Evolutionary conservation across 805 yeast genomes (phyloP).

Genomic region (Brettanomyces custersianus): DNA sequence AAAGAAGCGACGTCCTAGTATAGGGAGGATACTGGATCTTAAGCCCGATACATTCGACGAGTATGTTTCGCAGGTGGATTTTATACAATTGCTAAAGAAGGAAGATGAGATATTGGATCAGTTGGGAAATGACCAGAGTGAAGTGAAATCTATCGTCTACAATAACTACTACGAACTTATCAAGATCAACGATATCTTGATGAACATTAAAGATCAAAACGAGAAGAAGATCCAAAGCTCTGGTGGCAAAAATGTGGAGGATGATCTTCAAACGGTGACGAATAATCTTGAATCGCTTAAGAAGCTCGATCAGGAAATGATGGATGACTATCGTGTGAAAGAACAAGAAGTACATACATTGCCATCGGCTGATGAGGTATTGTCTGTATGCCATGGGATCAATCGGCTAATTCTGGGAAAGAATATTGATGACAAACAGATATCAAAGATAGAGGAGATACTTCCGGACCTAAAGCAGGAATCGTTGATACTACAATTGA

Average conservation of each 20-base stretch:
- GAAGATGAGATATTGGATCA: slow-evolving; percentile 35
- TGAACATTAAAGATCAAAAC: slow-evolving; percentile 22
- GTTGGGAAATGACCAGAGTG: slow-evolving; percentile 45
- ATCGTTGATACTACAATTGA: slow-evolving; percentile 4
- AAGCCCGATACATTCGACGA: slow-evolving; percentile 23
- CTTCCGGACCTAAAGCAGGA: slow-evolving; percentile 2
- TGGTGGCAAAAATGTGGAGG: slow-evolving; percentile 14
- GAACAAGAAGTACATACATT: background rate
- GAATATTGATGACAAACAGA: background rate
- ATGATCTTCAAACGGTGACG: slow-evolving; percentile 18
- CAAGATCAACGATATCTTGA: slow-evolving; percentile 51
- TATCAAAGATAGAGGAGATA: background rate
- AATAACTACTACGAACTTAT: slow-evolving; percentile 70
- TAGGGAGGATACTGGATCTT: slow-evolving; percentile 4
- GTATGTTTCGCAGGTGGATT: slow-evolving; percentile 22
- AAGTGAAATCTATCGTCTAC: slow-evolving; percentile 62
- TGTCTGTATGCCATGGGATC: slow-evolving; percentile 1
- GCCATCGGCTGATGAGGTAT: background rate
- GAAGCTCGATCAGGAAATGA: slow-evolving; percentile 7
- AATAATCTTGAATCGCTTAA: slow-evolving; percentile 7
- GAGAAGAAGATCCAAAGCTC: slow-evolving; percentile 9
- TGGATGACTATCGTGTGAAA: slow-evolving; percentile 3
- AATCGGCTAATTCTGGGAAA: slow-evolving; percentile 2
- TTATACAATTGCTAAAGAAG: slow-evolving; percentile 24
- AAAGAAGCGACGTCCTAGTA: too few species aligned